A percentile compares a stretch with the other conserved stretches of the same genome.
Evolutionary conservation across 192 early-diverging fungal genomes (phyloP).

Genomic region (Neocallimastix lanati): DNA sequence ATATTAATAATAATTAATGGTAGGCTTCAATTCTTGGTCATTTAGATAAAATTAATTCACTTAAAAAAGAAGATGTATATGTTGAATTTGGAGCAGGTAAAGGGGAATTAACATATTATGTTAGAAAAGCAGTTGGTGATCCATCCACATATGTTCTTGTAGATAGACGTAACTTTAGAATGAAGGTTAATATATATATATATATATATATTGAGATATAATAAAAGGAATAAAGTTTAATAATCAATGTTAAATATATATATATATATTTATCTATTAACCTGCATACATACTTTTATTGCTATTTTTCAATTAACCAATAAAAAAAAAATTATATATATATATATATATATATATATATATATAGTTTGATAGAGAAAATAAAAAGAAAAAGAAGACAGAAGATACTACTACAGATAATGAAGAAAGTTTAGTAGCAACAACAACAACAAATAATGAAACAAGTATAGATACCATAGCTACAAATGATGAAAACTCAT

Average conservation of each 20-base stretch:
- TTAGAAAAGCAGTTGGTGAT: constrained; percentile 20
- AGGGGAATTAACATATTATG: constrained; percentile 25
- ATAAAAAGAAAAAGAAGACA: neutral
- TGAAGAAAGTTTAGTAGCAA: neutral
- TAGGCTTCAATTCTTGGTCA: constrained; percentile 63
- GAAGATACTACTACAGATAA: neutral
- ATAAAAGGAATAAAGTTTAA: no score
- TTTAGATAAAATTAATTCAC: constrained; percentile 35
- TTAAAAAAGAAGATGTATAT: constrained; percentile 34
- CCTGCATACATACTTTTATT: no score
- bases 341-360: no score
- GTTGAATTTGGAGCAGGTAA: constrained; percentile 68
- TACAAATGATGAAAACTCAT: neutral
- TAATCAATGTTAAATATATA: no score
- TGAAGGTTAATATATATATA: no score
- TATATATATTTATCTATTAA: no score
- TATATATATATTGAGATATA: no score
- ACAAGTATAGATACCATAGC: neutral
- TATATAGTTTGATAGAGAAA: neutral
- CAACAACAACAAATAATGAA: neutral
- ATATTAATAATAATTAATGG: no score
- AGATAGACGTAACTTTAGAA: constrained; percentile 59
- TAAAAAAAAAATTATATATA: no score
- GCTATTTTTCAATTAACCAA: no score
- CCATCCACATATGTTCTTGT: constrained; percentile 28